These are phyloP conservation scores for Trichosporon ovoides DNA, from an alignment of 1,284 basidiomycete genomes.

Conservation along the genomic window DNA sequence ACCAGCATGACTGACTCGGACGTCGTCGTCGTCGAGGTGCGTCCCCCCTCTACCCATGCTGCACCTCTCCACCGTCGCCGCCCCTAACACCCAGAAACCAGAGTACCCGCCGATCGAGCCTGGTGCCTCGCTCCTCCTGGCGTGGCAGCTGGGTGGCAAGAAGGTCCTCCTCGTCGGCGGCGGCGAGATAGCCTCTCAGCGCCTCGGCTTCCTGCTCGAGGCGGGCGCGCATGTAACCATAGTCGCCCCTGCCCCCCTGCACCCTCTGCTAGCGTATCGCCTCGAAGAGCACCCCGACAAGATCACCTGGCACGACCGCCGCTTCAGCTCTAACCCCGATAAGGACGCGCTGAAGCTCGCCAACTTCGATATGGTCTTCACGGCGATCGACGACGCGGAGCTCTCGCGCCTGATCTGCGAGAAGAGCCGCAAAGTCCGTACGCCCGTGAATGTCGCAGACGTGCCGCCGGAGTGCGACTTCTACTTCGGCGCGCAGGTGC, in stretches of 20 bases:
- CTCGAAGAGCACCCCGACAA: slow-evolving; percentile 50
- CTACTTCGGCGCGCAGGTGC: slow-evolving; percentile 93
- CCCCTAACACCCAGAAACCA: too few relatives aligned
- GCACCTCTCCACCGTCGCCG: too few relatives aligned
- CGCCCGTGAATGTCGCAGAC: slow-evolving; percentile 94
- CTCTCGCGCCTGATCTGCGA: slow-evolving; percentile 65
- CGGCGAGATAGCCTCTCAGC: slow-evolving; percentile 55
- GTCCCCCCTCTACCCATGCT: neutral
- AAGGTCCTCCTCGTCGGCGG: slow-evolving; percentile 56
- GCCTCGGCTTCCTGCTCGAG: slow-evolving; percentile 51
- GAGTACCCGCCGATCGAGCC: slow-evolving; percentile 33
- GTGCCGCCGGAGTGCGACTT: slow-evolving; percentile 94
- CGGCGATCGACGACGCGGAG: slow-evolving; percentile 82
- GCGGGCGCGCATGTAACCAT: slow-evolving; percentile 49
- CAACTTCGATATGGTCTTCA: slow-evolving; percentile 82
- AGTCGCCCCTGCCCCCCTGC: slow-evolving; percentile 49
- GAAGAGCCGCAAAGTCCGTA: slow-evolving; percentile 62
- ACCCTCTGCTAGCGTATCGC: slow-evolving; percentile 51
- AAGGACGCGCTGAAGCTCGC: slow-evolving; percentile 27
- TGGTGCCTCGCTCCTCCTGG: slow-evolving; percentile 51
- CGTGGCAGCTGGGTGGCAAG: slow-evolving; percentile 52
- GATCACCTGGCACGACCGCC: slow-evolving; percentile 66
- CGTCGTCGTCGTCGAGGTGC: neutral
- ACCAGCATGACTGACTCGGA: slow-evolving; percentile 2
- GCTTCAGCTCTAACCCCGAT: slow-evolving; percentile 50